These are phyloP conservation scores for Syzygium aqueum DNA, from an alignment of 345 rosid genomes.

Conservation along the genomic window DNA sequence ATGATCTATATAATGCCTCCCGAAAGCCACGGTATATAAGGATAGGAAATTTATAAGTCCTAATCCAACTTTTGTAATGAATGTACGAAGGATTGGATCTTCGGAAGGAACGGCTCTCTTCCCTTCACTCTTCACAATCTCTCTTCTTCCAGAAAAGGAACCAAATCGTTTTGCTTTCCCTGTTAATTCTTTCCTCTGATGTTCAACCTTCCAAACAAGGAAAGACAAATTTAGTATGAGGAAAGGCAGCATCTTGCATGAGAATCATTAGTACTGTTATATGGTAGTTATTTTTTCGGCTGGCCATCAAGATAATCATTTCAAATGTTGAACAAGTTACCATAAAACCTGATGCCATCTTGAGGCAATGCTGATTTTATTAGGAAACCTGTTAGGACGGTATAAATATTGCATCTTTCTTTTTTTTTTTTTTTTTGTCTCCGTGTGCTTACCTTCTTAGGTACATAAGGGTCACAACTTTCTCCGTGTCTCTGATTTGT, in stretches of 20 bases:
- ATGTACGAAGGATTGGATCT: not conserved
- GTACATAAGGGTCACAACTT: not conserved
- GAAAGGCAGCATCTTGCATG: not conserved
- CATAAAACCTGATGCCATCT: not conserved
- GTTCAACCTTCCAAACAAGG: not conserved
- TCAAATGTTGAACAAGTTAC: not conserved
- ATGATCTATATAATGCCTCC: not conserved
- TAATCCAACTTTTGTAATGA: not conserved
- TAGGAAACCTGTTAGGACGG: not conserved
- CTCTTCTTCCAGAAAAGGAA: not conserved
- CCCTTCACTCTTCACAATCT: not conserved
- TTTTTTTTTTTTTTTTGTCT: not conserved
- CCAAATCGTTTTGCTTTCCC: not conserved
- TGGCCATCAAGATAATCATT: not conserved
- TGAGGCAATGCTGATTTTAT: not conserved
- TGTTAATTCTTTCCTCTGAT: accelerated
- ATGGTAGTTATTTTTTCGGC: not conserved
- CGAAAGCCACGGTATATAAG: not conserved
- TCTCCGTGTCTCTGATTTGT: not conserved
- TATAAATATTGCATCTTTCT: not conserved
- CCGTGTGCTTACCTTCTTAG: not conserved
- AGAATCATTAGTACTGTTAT: not conserved
- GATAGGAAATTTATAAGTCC: not conserved
- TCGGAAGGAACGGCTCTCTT: not conserved
- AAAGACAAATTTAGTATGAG: not conserved